phyloP scores from a whole-genome alignment of 2,329 filamentous ascomycete genomes.

The Alternaria sp. region DNA sequence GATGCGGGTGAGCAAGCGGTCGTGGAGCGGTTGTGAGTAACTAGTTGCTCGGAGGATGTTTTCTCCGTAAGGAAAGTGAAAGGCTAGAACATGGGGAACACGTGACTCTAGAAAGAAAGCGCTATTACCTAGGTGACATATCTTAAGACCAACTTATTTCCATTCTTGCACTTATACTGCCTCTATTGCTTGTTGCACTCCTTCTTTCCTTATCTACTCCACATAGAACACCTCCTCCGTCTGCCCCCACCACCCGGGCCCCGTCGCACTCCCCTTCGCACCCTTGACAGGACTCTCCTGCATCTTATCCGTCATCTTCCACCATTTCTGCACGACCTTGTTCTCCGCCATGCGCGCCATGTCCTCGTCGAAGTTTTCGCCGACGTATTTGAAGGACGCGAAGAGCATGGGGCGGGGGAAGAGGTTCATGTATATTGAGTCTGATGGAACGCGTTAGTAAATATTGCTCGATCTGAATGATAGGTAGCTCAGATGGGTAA shows the following conservation, averaged over 20 bases:
- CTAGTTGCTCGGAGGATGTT: background rate
- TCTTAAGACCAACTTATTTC: too few species aligned
- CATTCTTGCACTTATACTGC: too few species aligned
- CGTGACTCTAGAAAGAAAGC: too few species aligned
- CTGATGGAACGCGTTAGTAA: conserved; percentile 35
- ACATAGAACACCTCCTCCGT: conserved; percentile 73
- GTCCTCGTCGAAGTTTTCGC: conserved; percentile 72
- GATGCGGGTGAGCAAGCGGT: background rate
- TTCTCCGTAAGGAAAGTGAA: background rate
- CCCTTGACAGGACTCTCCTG: conserved; percentile 67
- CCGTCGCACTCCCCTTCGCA: conserved; percentile 32
- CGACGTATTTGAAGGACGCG: conserved; percentile 79
- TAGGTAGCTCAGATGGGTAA: background rate
- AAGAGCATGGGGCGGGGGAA: conserved; percentile 67
- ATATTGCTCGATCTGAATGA: background rate
- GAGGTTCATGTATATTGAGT: conserved; percentile 75
- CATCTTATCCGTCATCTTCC: conserved; percentile 78
- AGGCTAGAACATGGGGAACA: too few species aligned
- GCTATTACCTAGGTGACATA: too few species aligned
- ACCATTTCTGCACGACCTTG: conserved; percentile 77
- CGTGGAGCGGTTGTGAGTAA: background rate
- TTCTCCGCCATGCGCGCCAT: conserved; percentile 79
- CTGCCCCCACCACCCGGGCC: conserved; percentile 68
- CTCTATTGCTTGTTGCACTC: background rate
- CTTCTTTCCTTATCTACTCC: conserved; percentile 15